These are phyloP conservation scores for Ascosphaera apis DNA, from an alignment of 2,329 filamentous ascomycete genomes.

Conservation along the genomic window DNA sequence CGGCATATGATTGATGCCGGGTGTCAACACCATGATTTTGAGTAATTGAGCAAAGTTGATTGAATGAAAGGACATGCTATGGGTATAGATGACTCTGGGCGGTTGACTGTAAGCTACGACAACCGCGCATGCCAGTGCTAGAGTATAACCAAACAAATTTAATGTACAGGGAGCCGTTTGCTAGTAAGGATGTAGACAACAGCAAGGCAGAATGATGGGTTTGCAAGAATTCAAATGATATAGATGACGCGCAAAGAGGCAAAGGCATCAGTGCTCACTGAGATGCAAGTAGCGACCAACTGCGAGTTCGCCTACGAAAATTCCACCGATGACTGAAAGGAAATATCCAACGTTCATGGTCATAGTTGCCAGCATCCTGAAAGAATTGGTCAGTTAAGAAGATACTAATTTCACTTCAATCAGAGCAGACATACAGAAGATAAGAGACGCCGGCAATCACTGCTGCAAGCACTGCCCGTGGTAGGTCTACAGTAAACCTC, in stretches of 20 bases:
- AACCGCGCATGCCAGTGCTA: too few relatives aligned
- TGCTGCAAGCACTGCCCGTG: slow-evolving; percentile 47
- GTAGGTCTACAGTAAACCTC: slow-evolving; percentile 57
- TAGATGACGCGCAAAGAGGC: neutral
- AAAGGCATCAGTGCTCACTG: slow-evolving; percentile 20
- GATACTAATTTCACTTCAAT: neutral
- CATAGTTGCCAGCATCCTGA: slow-evolving; percentile 81
- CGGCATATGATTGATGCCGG: too few relatives aligned
- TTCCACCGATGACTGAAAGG: slow-evolving; percentile 50
- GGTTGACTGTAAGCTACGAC: too few relatives aligned
- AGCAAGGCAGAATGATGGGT: too few relatives aligned
- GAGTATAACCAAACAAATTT: too few relatives aligned
- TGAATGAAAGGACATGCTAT: too few relatives aligned
- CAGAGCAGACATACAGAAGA: slow-evolving; percentile 44
- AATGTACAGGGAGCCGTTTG: too few relatives aligned
- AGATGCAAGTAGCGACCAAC: slow-evolving; percentile 44
- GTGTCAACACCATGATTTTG: too few relatives aligned
- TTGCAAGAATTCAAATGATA: neutral
- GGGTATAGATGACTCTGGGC: too few relatives aligned
- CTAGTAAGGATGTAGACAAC: too few relatives aligned
- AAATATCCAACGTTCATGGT: slow-evolving; percentile 75
- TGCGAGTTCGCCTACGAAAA: slow-evolving; percentile 67
- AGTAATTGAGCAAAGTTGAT: too few relatives aligned
- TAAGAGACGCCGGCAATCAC: slow-evolving; percentile 58
- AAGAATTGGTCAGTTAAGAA: slow-evolving; percentile 5